Evolutionary conservation across 2,329 filamentous ascomycete species (phyloP).

Genomic region (Ceratocystis harringtonii): DNA sequence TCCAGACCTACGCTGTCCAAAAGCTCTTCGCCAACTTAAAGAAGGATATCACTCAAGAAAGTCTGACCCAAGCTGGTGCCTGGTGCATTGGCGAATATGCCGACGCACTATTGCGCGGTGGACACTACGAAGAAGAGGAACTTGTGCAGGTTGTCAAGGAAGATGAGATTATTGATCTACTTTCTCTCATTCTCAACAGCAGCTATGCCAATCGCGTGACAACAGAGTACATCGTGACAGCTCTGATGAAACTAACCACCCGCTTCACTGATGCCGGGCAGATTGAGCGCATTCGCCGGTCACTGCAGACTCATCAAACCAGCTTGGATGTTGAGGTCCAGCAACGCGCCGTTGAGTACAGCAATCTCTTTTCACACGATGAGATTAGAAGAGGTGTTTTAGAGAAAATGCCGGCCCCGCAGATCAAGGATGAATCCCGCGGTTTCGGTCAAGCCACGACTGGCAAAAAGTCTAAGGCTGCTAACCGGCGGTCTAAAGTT

Average conservation of each 20-base stretch:
- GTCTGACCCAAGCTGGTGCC: constrained; percentile 76
- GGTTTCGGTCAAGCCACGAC: constrained; percentile 65
- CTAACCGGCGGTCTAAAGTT: constrained; percentile 60
- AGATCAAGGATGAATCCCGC: constrained; percentile 88
- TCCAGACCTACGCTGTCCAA: constrained; percentile 92
- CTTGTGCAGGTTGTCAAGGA: constrained; percentile 68
- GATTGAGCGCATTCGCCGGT: constrained; percentile 65
- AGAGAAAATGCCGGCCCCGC: constrained; percentile 94
- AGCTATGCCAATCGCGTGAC: constrained; percentile 84
- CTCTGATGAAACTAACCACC: constrained; percentile 87
- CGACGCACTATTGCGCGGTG: constrained; percentile 73
- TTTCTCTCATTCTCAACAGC: constrained; percentile 81
- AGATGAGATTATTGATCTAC: constrained; percentile 82
- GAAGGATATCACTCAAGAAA: constrained; percentile 96
- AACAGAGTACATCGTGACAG: constrained; percentile 90
- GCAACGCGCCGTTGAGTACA: constrained; percentile 88
- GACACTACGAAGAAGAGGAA: constrained; percentile 76
- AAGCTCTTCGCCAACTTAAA: constrained; percentile 84
- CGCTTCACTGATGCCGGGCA: constrained; percentile 72
- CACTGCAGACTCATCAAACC: constrained; percentile 64
- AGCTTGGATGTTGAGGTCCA: constrained; percentile 93
- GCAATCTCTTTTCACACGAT: constrained; percentile 85
- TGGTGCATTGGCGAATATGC: constrained; percentile 98
- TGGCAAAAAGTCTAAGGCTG: constrained; percentile 48
- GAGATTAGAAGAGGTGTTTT: constrained; percentile 76